Base-by-base conservation (phyloP, 768 basidiomycete genomes). In the Suillus ampliporus region DNA sequence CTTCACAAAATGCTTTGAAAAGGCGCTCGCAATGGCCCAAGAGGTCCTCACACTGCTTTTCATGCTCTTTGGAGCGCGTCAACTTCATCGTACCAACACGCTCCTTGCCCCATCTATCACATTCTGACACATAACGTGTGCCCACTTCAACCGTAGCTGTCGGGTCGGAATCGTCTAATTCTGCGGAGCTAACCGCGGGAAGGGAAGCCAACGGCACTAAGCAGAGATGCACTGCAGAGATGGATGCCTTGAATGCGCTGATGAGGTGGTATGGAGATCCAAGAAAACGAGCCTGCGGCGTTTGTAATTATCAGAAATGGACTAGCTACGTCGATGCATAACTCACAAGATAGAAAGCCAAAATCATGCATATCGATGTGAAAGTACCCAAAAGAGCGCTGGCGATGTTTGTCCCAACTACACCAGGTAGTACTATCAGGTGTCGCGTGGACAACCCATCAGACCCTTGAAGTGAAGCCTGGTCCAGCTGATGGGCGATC, bases 201-300 rank as follows among this genome's bases (percentile, higher is more conserved):
- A 91, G 73, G 67, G 79, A 82, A 23, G 76, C 67, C 1, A 87
- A 65, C 3, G 87, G 84, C 17, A 83, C 83, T n/a, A 95, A 83
- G 0, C 83, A 77, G n/a, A 89, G 71, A 71, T 94, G 85, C 6
- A 89, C 86, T 2, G 85, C 81, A 8, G 89, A 82, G 62, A 90
- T 77, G 5, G 92, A 89, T 11, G 87, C 88, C 69, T 88, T 88
- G 76, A 82, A 84, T 8, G 86, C 72, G 0, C 72, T 67, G 52
- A 92, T 89, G 15, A 86, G 78, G 67, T 92, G 91, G 68, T 90
- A 77, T 2, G 79, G 79, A 3, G 91, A 93, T 60, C 90, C 91
- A 37, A 88, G 70, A 26, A 83, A 71, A 19, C 93, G 90, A 35
- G 81, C 90, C 92, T 94, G 67, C 4, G 31, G 31, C 38, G 19